A percentile compares a stretch with the other conserved stretches of the same genome.
Evolutionary conservation across 768 basidiomycete species (phyloP).

Genomic region (Lyophyllum decastes): DNA sequence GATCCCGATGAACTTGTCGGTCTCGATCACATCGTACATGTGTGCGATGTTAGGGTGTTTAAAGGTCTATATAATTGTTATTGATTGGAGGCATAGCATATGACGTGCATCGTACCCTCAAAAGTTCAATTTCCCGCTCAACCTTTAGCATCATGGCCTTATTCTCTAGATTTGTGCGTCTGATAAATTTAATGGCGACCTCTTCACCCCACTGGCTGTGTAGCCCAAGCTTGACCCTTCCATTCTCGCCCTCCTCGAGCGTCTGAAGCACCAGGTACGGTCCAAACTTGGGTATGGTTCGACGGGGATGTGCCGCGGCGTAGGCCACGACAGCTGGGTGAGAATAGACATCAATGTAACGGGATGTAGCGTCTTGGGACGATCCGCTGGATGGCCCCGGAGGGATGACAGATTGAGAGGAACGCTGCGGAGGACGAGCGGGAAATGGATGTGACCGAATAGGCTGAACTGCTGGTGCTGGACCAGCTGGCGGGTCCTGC

Average conservation of each 20-base stretch:
- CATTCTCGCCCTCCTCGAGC: conserved; percentile 97
- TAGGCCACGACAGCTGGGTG: conserved; percentile 88
- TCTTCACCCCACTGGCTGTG: conserved; percentile 95
- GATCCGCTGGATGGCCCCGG: conserved; percentile 25
- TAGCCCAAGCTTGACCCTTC: conserved; percentile 95
- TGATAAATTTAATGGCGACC: conserved; percentile 97
- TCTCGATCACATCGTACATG: conserved; percentile 97
- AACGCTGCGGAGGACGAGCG: conserved; percentile 59
- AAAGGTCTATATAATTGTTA: conserved; percentile 56
- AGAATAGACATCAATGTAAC: conserved; percentile 74
- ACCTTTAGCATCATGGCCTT: conserved; percentile 90
- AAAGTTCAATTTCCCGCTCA: conserved; percentile 95
- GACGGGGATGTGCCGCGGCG: conserved; percentile 76
- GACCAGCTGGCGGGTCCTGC: conserved; percentile 36
- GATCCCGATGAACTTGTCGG: conserved; percentile 99
- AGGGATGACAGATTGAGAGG: conserved; percentile 72
- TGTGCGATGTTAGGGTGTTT: conserved; percentile 99
- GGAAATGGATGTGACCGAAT: conserved; percentile 41
- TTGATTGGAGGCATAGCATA: background rate
- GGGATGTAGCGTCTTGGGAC: conserved; percentile 45
- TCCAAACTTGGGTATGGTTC: conserved; percentile 92
- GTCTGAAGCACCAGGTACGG: conserved; percentile 96
- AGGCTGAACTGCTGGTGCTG: conserved; percentile 58
- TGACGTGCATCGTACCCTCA: conserved; percentile 74
- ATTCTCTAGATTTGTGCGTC: conserved; percentile 88